Conservation (phyloP, 1,139 yeast species). For the Candida tunisiensis region DNA sequence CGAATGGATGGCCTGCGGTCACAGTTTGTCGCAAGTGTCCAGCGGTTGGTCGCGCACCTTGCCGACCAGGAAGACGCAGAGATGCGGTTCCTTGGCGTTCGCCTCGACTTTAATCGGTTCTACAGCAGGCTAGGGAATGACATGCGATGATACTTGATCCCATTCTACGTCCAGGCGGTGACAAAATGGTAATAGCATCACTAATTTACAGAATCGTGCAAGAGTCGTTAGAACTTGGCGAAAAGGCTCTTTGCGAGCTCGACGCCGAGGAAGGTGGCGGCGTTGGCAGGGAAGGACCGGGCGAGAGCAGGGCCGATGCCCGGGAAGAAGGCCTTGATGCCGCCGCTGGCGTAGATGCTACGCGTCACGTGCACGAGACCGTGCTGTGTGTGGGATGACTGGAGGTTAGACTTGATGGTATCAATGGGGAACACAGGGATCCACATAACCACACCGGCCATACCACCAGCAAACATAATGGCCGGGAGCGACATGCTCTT, state of each 20-base stretch:
- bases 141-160: too few relatives aligned
- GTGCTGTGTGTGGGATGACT: conserved; percentile 41
- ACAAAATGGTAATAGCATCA: too few relatives aligned
- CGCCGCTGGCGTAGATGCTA: conserved; percentile 50
- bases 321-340: conserved; percentile 88
- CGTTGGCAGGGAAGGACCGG: conserved; percentile 95
- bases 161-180: too few relatives aligned
- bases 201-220: too few relatives aligned
- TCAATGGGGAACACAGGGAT: conserved; percentile 90
- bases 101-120: conserved; percentile 3
- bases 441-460: conserved; percentile 97
- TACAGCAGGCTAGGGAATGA: too few relatives aligned
- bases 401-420: conserved; percentile 80
- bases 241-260: conserved; percentile 69
- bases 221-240: too few relatives aligned
- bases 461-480: conserved; percentile 81
- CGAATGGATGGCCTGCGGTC: not conserved
- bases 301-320: conserved; percentile 93
- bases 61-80: conserved; percentile 2
- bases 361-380: conserved; percentile 53
- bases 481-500: conserved; percentile 48
- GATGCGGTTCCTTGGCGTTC: conserved; percentile 1
- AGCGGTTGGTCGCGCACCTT: not conserved
- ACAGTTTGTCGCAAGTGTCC: not conserved
- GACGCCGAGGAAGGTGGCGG: conserved; percentile 93